Percentiles rank a stretch among this genome's conserved stretches.
These are phyloP conservation scores for grape (Vitis vinifera) DNA, from an alignment of 164 flowering plant genomes.

Conservation along the genomic window DNA sequence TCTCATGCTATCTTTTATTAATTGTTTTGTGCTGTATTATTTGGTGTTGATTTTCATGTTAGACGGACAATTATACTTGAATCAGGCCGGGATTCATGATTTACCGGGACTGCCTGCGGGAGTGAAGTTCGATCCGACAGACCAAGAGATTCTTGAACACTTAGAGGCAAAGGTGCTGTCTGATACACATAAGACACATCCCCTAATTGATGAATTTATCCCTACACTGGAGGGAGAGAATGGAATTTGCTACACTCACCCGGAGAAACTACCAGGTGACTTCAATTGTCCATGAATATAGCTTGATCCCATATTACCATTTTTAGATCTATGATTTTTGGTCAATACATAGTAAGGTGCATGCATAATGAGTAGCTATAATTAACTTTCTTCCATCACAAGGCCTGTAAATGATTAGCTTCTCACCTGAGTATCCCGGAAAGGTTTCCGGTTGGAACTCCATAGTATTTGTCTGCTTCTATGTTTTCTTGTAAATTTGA, in stretches of 20 bases:
- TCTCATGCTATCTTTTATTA: neutral
- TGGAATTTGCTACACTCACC: slow-evolving; percentile 97
- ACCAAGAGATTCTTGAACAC: slow-evolving; percentile 82
- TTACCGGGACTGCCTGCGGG: slow-evolving; percentile 95
- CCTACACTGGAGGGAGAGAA: slow-evolving; percentile 86
- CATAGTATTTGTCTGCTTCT: no score
- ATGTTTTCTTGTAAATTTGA: no score
- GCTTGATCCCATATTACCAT: neutral
- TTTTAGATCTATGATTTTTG: slow-evolving; percentile 3
- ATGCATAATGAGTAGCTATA: neutral
- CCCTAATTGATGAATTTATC: slow-evolving; percentile 87
- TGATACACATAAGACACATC: slow-evolving; percentile 62
- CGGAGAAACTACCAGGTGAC: slow-evolving; percentile 85
- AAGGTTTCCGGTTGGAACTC: neutral
- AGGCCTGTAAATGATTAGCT: neutral
- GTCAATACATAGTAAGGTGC: neutral
- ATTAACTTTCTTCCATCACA: no score
- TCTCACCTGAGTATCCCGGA: no score
- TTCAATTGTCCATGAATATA: neutral
- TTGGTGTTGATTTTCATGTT: neutral
- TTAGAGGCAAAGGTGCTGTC: slow-evolving; percentile 73
- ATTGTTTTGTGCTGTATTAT: neutral
- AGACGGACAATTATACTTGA: neutral
- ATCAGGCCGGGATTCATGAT: slow-evolving; percentile 55
- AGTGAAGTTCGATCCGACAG: slow-evolving; percentile 92